Evolutionary conservation across 2,329 filamentous ascomycete genomes (phyloP).

Genomic region (Thermomyces lanuginosus): DNA sequence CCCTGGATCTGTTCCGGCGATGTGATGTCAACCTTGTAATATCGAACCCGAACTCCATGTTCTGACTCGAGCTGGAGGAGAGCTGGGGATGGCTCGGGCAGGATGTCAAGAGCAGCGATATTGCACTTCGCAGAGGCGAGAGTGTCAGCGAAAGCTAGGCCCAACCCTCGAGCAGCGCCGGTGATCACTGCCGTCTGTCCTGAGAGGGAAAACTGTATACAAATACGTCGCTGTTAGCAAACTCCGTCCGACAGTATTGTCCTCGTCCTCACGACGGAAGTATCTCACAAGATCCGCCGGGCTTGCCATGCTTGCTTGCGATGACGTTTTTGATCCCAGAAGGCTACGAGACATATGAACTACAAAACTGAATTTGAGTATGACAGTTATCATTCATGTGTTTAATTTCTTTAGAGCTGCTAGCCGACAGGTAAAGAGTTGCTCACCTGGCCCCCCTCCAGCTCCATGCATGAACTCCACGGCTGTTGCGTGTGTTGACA

Average conservation of each 20-base stretch:
- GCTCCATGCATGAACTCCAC: no score
- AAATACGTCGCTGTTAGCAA: slow-evolving; percentile 3
- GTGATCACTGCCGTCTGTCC: slow-evolving; percentile 11
- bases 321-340: no score
- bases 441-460: no score
- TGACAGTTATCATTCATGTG: slow-evolving; percentile 1
- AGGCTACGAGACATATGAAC: no score
- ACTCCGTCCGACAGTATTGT: no score
- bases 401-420: no score
- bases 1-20: neutral
- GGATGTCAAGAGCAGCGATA: slow-evolving; percentile 2
- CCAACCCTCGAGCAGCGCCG: slow-evolving; percentile 11
- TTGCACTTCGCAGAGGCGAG: slow-evolving; percentile 7
- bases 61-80: neutral
- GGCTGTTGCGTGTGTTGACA: no score
- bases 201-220: slow-evolving; percentile 7
- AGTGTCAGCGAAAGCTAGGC: slow-evolving; percentile 10
- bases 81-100: neutral
- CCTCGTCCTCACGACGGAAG: no score
- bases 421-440: no score
- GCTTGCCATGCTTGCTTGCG: no score
- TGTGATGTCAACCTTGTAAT: slow-evolving; percentile 1
- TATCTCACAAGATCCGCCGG: slow-evolving; percentile 1
- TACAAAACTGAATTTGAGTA: neutral
- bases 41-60: neutral